Base-by-base conservation (phyloP, 805 yeast genomes). In the Candida sithepensis region DNA sequence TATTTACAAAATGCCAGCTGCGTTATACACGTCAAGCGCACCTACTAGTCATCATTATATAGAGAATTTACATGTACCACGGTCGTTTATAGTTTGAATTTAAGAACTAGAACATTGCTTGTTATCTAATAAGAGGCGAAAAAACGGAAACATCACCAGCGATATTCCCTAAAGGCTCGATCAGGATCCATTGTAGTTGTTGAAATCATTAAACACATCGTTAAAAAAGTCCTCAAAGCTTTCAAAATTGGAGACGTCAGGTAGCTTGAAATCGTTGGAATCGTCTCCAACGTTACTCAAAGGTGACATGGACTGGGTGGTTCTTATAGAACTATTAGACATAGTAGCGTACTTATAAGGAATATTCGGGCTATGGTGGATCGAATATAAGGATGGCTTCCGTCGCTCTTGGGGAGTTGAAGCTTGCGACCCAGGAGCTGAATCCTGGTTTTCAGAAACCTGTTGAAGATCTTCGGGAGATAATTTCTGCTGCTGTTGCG, bases 201-300 rank as follows among this genome's bases (percentile, higher is more conserved):
- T 34, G 26, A 45, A 16, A 22, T 56, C 56, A 38, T 52, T 57
- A 42, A 60, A 62, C 24, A 62, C 70, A 12, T 72, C 81, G 44
- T 74, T 77, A 61, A 79, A 79, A 59, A 79, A 79, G 44, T 79
- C 83, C 50, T 79, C 83, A 56, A 79, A 79, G 2, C 75, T 73
- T 45, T 70, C 73, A 54, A 78, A 76, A 41, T 72, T 72, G 1
- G 75, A 67, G 9, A 74, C 72, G 52, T 76, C 79, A 2, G 78
- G 78, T n/a, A 74, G 33, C 40, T 48, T 37, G 39, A 48, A 44
- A 5, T 39, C 54, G 4, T 26, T 21, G 6, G 38, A 26, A 16
- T 48, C 53, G 28, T 47, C 48, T 21, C 39, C 50, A 5, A 32
- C 28, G 20, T 42, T 32, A 19, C 48, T 41, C 16, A 40, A 14